Conservation (phyloP, 768 basidiomycete species). For the Cystobasidium onofrii region DNA sequence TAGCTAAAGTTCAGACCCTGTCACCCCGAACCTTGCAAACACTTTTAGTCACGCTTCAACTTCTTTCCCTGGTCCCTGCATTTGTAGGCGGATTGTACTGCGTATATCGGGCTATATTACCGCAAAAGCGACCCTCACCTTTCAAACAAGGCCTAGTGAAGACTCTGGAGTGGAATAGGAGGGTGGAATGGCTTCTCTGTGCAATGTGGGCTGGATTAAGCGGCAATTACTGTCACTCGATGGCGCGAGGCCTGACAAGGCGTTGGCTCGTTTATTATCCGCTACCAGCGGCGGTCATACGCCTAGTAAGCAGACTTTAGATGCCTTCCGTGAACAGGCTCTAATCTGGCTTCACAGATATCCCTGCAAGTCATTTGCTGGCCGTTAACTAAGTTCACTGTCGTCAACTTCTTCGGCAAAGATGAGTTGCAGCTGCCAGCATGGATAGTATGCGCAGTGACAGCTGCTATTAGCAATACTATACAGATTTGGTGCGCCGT, state of each 20-base stretch:
- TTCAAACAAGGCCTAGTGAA: not conserved
- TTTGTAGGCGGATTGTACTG: constrained; percentile 19
- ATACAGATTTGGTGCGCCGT: constrained; percentile 30
- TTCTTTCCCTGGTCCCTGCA: constrained; percentile 26
- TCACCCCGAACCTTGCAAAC: constrained; percentile 22
- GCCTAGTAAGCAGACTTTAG: not conserved
- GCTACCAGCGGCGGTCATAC: constrained; percentile 25
- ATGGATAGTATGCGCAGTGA: constrained; percentile 27
- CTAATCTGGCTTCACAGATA: not conserved
- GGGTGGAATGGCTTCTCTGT: constrained; percentile 22
- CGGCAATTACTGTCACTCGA: constrained; percentile 24
- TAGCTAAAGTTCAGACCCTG: not conserved
- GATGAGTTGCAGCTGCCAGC: constrained; percentile 22
- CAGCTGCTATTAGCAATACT: constrained; percentile 20
- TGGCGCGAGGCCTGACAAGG: constrained; percentile 26
- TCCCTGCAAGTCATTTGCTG: constrained; percentile 31
- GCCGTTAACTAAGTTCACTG: constrained; percentile 30
- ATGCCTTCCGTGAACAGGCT: not conserved
- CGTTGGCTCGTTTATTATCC: constrained; percentile 31
- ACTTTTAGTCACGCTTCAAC: constrained; percentile 15
- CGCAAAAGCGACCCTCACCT: not conserved
- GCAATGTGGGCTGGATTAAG: constrained; percentile 25
- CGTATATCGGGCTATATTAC: constrained; percentile 10
- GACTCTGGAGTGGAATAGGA: not conserved
- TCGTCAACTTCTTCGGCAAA: constrained; percentile 27